A percentile compares a stretch with the other conserved stretches of the same genome.
Evolutionary conservation across 345 rosid species (phyloP).

Genomic region (Euclidium syriacum): DNA sequence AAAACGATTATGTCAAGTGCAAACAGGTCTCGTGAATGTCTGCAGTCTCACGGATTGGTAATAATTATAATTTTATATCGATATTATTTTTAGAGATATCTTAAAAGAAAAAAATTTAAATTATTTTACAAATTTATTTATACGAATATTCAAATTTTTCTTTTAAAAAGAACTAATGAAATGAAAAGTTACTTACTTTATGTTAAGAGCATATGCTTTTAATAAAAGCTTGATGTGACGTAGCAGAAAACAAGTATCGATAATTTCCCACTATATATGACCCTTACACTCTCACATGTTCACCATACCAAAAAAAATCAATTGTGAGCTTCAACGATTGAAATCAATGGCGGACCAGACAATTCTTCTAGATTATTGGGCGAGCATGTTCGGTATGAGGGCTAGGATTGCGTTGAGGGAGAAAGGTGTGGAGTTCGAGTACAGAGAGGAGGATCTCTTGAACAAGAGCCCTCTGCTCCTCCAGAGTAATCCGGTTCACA

Average conservation of each 20-base stretch:
- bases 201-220: not conserved
- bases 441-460: slow-evolving; percentile 15
- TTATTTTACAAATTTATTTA: no score
- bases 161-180: no score
- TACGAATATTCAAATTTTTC: no score
- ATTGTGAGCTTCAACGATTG: not conserved
- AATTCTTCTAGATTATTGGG: slow-evolving; percentile 28
- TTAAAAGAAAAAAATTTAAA: no score
- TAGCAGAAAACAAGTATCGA: not conserved
- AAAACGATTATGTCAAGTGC: no score
- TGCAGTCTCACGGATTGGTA: no score
- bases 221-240: not conserved
- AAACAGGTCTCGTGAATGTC: no score
- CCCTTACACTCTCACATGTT: not conserved
- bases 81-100: no score
- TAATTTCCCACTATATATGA: not conserved
- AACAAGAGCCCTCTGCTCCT: slow-evolving; percentile 26
- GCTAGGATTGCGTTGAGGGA: slow-evolving; percentile 23
- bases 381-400: slow-evolving; percentile 30
- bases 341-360: slow-evolving; percentile 16
- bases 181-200: no score
- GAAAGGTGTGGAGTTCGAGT: slow-evolving; percentile 21
- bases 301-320: not conserved
- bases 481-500: slow-evolving; percentile 26
- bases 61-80: no score